Evolutionary conservation across 768 basidiomycete genomes (phyloP).

Genomic region (Tricholoma matsutake): DNA sequence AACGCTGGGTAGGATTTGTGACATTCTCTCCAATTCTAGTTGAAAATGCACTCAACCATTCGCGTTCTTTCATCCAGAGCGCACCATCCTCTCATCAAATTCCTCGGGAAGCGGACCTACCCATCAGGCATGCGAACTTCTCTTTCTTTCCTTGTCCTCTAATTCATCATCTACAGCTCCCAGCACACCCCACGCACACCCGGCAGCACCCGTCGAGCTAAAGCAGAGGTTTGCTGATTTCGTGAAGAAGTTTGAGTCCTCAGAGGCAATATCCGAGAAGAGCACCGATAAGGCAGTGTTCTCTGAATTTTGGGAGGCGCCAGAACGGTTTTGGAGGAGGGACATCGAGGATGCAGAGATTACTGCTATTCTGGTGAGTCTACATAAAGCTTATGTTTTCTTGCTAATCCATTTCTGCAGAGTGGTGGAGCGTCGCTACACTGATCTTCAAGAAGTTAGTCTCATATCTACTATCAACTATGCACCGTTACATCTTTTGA

Average conservation of each 20-base stretch:
- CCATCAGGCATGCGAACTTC: slow-evolving; percentile 29
- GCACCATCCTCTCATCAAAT: slow-evolving; percentile 61
- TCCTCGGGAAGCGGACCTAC: slow-evolving; percentile 56
- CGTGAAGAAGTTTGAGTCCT: slow-evolving; percentile 32
- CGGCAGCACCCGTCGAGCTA: slow-evolving; percentile 62
- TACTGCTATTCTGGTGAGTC: slow-evolving; percentile 60
- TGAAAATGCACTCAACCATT: slow-evolving; percentile 31
- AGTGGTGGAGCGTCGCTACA: slow-evolving; percentile 66
- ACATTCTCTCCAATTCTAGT: no score
- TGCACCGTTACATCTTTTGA: background rate
- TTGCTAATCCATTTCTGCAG: slow-evolving; percentile 29
- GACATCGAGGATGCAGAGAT: slow-evolving; percentile 58
- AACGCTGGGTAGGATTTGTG: no score
- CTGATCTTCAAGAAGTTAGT: slow-evolving; percentile 13
- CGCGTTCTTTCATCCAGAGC: slow-evolving; percentile 36
- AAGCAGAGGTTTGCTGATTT: slow-evolving; percentile 48
- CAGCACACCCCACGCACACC: slow-evolving; percentile 54
- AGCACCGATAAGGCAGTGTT: slow-evolving; percentile 18
- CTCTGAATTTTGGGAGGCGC: slow-evolving; percentile 66
- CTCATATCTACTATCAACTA: background rate
- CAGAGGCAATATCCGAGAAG: slow-evolving; percentile 15
- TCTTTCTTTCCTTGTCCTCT: background rate
- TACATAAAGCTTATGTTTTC: background rate
- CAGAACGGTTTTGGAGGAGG: slow-evolving; percentile 53
- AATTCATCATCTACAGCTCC: slow-evolving; percentile 18